Evolutionary conservation across 2,329 filamentous ascomycete genomes (phyloP), one percentile per base, ranked within the genome.

Genomic region (Xylaria sp.): DNA sequence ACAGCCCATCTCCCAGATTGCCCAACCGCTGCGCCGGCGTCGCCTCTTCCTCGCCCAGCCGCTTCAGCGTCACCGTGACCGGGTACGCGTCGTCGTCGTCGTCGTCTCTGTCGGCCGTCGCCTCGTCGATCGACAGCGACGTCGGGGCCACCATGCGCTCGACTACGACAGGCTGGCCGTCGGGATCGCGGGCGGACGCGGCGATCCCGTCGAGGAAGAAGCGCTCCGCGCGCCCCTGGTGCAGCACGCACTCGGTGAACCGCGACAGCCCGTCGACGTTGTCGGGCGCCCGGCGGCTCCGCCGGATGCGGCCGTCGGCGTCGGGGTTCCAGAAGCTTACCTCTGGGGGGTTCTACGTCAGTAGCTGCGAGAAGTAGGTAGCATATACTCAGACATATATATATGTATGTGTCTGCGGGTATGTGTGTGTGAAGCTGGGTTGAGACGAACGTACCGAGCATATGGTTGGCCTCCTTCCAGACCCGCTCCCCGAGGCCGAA

Each of bases 401-500:
- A n/a, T n/a, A n/a, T n/a, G n/a, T n/a, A n/a, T n/a, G n/a, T n/a
- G n/a, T n/a, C n/a, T n/a, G n/a, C n/a, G n/a, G n/a, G n/a, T n/a
- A n/a, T n/a, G n/a, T n/a, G n/a, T n/a, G n/a, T n/a, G n/a, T n/a
- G n/a, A n/a, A n/a, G n/a, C n/a, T n/a, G n/a, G n/a, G n/a, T n/a
- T n/a, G n/a, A n/a, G n/a, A n/a, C n/a, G n/a, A n/a, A n/a, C 74
- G 68, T 52, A 87, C 83, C 73, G n/a, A 88, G 75, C 74, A 89
- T 82, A 64, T 85, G 85, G 65, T 88, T 88, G 11, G 82, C 78
- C 62, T 90, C 87, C 44, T 84, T 85, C 81, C 84, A 85, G 1
- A 79, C 81, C 4, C 80, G 74, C 58, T 90, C 81, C 2, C 76
- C 84, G 53, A 91, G 82, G 0, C 84, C 87, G 61, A 91, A 88